A percentile compares a stretch with the other conserved stretches of the same genome.
These are phyloP conservation scores for Stropharia rugosoannulata DNA, from an alignment of 768 basidiomycete species.

Conservation along the genomic window DNA sequence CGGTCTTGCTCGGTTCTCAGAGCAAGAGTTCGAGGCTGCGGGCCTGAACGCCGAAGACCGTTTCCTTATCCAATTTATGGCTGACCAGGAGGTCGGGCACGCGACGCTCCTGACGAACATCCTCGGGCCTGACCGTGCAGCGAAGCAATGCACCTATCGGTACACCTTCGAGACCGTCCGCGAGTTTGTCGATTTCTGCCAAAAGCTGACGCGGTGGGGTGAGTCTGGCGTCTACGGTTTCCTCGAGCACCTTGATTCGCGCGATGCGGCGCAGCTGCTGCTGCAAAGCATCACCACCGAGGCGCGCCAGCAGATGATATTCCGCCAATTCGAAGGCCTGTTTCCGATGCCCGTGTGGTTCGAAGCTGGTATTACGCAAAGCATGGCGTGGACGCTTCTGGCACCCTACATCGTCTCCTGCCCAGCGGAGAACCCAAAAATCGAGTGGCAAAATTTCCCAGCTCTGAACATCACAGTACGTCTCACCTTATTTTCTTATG, in stretches of 20 bases:
- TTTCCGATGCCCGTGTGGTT: slow-evolving; percentile 63
- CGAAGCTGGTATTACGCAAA: slow-evolving; percentile 56
- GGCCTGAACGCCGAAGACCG: slow-evolving; percentile 54
- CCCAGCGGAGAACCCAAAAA: slow-evolving; percentile 48
- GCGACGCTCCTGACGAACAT: slow-evolving; percentile 53
- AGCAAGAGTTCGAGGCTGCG: slow-evolving; percentile 52
- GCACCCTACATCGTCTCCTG: slow-evolving; percentile 52
- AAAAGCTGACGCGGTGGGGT: slow-evolving; percentile 53
- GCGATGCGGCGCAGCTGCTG: slow-evolving; percentile 50
- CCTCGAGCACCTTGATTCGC: slow-evolving; percentile 60
- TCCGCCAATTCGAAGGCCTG: slow-evolving; percentile 61
- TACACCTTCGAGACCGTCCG: slow-evolving; percentile 56
- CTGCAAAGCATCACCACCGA: slow-evolving; percentile 60
- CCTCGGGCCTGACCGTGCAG: slow-evolving; percentile 37
- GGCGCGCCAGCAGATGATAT: slow-evolving; percentile 63
- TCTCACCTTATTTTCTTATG: slow-evolving; percentile 5
- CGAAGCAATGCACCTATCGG: slow-evolving; percentile 56
- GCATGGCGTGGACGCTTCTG: slow-evolving; percentile 62
- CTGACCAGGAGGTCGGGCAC: slow-evolving; percentile 64
- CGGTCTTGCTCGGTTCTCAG: slow-evolving; percentile 53
- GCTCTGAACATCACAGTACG: slow-evolving; percentile 44
- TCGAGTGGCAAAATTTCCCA: slow-evolving; percentile 59
- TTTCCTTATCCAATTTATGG: slow-evolving; percentile 61
- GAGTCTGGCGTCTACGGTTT: slow-evolving; percentile 65
- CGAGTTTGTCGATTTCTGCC: slow-evolving; percentile 61